Evolutionary conservation across 257 asterid genomes (phyloP).

Genomic region (Eustoma russellianum): DNA sequence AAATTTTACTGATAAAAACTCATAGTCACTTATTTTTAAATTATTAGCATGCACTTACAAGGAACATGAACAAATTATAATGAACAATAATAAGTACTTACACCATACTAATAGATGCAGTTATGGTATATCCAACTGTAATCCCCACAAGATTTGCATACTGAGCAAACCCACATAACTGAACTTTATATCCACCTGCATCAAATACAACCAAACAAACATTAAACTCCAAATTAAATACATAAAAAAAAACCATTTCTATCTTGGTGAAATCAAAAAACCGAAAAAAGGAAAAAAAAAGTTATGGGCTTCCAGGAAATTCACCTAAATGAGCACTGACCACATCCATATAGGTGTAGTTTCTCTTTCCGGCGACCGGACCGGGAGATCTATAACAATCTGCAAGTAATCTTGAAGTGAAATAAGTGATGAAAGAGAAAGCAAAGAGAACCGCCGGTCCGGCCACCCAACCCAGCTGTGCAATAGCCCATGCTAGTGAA

Average conservation of each 20-base stretch:
- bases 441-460: constrained; percentile 55
- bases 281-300: not conserved
- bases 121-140: constrained; percentile 65
- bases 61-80: not conserved
- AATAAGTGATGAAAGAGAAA: constrained; percentile 52
- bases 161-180: constrained; percentile 59
- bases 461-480: constrained; percentile 81
- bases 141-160: constrained; percentile 56
- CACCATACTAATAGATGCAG: constrained; percentile 70
- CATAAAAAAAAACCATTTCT: too few species aligned
- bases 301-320: not conserved
- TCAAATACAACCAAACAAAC: too few species aligned
- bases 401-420: constrained; percentile 65
- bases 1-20: not conserved
- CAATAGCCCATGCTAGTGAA: constrained; percentile 72
- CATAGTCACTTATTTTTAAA: not conserved
- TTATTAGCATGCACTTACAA: not conserved
- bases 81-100: constrained; percentile 18
- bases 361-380: constrained; percentile 48
- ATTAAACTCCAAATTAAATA: too few species aligned
- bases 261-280: not conserved
- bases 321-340: constrained; percentile 68
- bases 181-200: constrained; percentile 46
- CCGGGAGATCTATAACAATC: constrained; percentile 68
- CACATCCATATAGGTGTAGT: constrained; percentile 71